These are phyloP conservation scores for Bryoerythrophyllum caledonicum DNA, from an alignment of 225 moss, liverwort and hornwort genomes.

Conservation along the genomic window DNA sequence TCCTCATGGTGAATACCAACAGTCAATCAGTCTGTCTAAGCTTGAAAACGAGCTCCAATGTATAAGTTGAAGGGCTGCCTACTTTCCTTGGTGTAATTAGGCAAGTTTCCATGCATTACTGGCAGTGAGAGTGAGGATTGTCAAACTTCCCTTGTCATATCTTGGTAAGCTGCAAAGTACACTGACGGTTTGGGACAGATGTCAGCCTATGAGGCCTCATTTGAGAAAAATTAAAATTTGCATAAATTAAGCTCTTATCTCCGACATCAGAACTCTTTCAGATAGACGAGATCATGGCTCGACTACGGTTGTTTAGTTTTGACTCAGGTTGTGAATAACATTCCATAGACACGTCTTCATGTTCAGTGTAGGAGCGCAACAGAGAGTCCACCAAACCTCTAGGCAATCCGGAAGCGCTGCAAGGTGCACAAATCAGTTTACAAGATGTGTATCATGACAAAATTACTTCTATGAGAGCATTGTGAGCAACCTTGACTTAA, in stretches of 20 bases:
- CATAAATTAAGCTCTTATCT: too few species aligned
- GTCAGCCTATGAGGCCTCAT: not conserved
- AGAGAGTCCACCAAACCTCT: slow-evolving; percentile 56
- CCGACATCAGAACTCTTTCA: too few species aligned
- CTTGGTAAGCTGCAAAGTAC: not conserved
- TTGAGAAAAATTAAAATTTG: too few species aligned
- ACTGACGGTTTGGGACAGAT: not conserved
- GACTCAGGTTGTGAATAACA: not conserved
- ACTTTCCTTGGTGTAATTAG: not conserved
- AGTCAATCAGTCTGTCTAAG: too few species aligned
- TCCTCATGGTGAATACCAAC: slow-evolving; percentile 33
- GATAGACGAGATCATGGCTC: too few species aligned
- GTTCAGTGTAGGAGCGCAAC: slow-evolving; percentile 74
- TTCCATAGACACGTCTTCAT: slow-evolving; percentile 92
- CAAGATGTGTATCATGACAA: not conserved
- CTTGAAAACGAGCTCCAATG: too few species aligned
- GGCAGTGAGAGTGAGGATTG: not conserved
- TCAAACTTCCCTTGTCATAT: not conserved
- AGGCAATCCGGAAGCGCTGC: slow-evolving; percentile 68
- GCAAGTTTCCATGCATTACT: not conserved
- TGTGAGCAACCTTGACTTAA: slow-evolving; percentile 19
- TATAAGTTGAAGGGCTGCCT: too few species aligned
- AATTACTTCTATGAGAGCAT: not conserved
- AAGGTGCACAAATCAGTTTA: slow-evolving; percentile 18
- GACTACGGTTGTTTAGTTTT: too few species aligned